Evolutionary conservation across 2,329 filamentous ascomycete genomes (phyloP).

Genomic region (Paraphoma chrysanthemicola): DNA sequence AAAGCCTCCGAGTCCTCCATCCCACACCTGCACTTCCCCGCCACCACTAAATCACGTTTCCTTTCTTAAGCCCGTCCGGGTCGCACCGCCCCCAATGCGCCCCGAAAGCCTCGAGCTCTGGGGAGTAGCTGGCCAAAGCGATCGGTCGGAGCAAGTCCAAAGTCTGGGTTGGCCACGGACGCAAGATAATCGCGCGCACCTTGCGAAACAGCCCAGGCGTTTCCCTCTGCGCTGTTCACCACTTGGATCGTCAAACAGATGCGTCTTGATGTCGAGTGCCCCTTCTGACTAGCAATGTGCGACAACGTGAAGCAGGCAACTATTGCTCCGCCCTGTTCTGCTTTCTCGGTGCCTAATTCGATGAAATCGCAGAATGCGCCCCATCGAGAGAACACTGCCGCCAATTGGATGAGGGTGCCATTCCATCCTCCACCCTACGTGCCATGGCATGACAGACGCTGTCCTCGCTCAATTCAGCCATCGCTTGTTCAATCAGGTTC

Average conservation of each 20-base stretch:
- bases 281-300: conserved; percentile 11
- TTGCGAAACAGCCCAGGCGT: conserved; percentile 28
- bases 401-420: conserved; percentile 26
- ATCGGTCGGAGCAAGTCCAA: conserved; percentile 9
- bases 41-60: conserved; percentile 24
- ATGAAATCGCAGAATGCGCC: conserved; percentile 24
- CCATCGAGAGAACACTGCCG: conserved; percentile 26
- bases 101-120: conserved; percentile 8
- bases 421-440: conserved; percentile 22
- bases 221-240: conserved; percentile 14
- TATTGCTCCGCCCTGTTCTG: conserved; percentile 34
- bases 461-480: conserved; percentile 22
- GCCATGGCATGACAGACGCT: conserved; percentile 16
- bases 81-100: conserved; percentile 39
- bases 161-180: conserved; percentile 10
- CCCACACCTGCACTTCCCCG: conserved; percentile 19
- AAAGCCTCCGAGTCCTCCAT: conserved; percentile 18
- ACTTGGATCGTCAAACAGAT: background rate
- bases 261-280: conserved; percentile 5
- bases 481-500: conserved; percentile 27
- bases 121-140: conserved; percentile 7
- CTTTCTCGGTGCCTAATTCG: conserved; percentile 23
- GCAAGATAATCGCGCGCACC: conserved; percentile 9
- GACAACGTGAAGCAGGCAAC: conserved; percentile 8
- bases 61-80: conserved; percentile 17